These are phyloP conservation scores for Vicia faba DNA, from an alignment of 306 rosid genomes.

Conservation along the genomic window DNA sequence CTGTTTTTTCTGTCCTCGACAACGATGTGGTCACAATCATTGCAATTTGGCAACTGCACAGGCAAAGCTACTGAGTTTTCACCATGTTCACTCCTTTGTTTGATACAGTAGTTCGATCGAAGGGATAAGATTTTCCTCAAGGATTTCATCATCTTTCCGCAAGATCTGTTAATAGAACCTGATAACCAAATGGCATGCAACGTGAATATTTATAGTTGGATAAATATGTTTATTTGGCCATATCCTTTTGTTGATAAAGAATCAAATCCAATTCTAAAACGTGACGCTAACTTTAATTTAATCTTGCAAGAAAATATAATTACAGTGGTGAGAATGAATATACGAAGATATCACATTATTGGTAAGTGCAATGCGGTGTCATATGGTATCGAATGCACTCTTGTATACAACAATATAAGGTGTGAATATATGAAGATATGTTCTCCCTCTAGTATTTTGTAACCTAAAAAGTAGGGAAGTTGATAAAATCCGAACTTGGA, in stretches of 20 bases:
- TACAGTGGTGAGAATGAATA: not conserved
- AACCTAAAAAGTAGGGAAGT: no score
- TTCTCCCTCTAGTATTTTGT: no score
- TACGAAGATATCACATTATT: no score
- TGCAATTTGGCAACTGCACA: constrained; percentile 33
- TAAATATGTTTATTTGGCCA: not conserved
- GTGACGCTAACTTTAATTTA: constrained; percentile 1
- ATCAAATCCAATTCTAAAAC: constrained; percentile 8
- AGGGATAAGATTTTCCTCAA: constrained; percentile 24
- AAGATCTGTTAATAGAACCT: constrained; percentile 10
- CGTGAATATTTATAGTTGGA: constrained; percentile 34
- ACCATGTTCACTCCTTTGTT: constrained; percentile 30
- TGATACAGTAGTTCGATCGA: not conserved
- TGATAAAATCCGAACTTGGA: no score
- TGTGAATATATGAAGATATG: no score
- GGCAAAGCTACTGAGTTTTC: not conserved
- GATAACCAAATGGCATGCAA: constrained; percentile 23
- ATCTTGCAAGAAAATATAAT: constrained; percentile 3
- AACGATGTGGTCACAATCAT: constrained; percentile 36
- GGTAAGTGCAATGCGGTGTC: no score
- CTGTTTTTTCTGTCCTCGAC: constrained; percentile 6
- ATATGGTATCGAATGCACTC: no score
- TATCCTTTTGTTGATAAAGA: constrained; percentile 19
- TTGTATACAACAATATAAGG: no score
- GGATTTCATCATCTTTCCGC: constrained; percentile 42